Conservation (phyloP, 108 stramenopile genomes). For the Cyclotella kingstonii region DNA sequence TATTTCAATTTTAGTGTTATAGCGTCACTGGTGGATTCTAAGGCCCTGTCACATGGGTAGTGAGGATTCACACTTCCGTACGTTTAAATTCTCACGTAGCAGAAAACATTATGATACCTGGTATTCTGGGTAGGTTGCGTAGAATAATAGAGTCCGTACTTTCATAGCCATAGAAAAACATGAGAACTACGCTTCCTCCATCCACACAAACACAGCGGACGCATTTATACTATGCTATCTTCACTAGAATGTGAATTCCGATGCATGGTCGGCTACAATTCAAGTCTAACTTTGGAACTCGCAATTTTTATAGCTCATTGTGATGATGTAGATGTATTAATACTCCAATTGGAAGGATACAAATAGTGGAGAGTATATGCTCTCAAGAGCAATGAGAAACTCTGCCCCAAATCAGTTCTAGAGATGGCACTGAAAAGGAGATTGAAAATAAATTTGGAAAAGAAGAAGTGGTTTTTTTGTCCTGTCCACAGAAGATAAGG, state of each 20-base stretch:
- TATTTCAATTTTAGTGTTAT: too few relatives aligned
- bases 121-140: too few relatives aligned
- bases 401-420: slow-evolving; percentile 66
- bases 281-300: slow-evolving; percentile 83
- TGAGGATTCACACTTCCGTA: too few relatives aligned
- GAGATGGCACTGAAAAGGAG: slow-evolving; percentile 73
- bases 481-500: too few relatives aligned
- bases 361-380: slow-evolving; percentile 94
- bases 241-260: slow-evolving; percentile 89
- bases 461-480: slow-evolving; percentile 69
- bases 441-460: slow-evolving; percentile 48
- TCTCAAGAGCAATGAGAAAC: slow-evolving; percentile 56
- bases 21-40: too few relatives aligned
- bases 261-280: slow-evolving; percentile 95
- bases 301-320: slow-evolving; percentile 99
- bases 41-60: too few relatives aligned
- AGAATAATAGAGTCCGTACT: too few relatives aligned
- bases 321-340: slow-evolving; percentile 98
- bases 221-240: slow-evolving; percentile 77
- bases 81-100: too few relatives aligned
- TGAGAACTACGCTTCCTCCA: slow-evolving; percentile 88
- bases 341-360: slow-evolving; percentile 87
- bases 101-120: too few relatives aligned
- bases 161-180: too few relatives aligned
- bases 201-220: slow-evolving; percentile 88